Percentiles rank a stretch among this genome's conserved stretches.
Evolutionary conservation across 345 rosid genomes (phyloP).

Genomic region (Draba incana): DNA sequence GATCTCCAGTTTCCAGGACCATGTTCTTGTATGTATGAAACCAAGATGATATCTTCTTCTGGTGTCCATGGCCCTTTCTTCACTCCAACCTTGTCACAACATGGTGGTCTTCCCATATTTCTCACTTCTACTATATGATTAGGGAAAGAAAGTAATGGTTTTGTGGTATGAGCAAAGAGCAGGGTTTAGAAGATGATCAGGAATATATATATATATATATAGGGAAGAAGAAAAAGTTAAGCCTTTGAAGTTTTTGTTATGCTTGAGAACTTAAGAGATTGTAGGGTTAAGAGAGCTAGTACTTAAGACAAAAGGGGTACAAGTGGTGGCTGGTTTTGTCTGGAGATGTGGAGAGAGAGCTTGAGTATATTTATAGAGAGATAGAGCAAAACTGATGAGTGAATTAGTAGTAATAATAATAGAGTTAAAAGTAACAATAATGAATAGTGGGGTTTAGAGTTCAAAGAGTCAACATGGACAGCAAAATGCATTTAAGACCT

Average conservation of each 20-base stretch:
- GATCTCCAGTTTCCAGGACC: slow-evolving; percentile 99
- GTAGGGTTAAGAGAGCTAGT: slow-evolving; percentile 16
- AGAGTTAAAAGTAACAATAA: slow-evolving; percentile 43
- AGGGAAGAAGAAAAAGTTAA: slow-evolving; percentile 8
- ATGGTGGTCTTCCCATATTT: slow-evolving; percentile 90
- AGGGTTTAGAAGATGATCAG: slow-evolving; percentile 15
- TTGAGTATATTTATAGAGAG: slow-evolving; percentile 29
- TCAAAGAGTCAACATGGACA: slow-evolving; percentile 66
- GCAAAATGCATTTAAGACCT: slow-evolving; percentile 62
- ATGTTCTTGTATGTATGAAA: slow-evolving; percentile 89
- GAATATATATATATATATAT: slow-evolving; percentile 19
- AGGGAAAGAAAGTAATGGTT: not conserved
- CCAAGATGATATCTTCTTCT: slow-evolving; percentile 91
- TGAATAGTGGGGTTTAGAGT: slow-evolving; percentile 41
- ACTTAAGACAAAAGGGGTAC: slow-evolving; percentile 27
- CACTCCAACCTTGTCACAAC: slow-evolving; percentile 87
- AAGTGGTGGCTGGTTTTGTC: slow-evolving; percentile 34
- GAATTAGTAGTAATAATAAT: slow-evolving; percentile 32
- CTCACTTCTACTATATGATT: slow-evolving; percentile 5
- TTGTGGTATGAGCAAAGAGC: slow-evolving; percentile 25
- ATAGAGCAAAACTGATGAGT: slow-evolving; percentile 24
- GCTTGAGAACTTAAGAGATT: slow-evolving; percentile 9
- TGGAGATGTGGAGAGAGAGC: slow-evolving; percentile 34
- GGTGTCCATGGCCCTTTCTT: slow-evolving; percentile 99
- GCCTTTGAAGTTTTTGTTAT: not conserved